These are phyloP conservation scores for Beauveria australis DNA, from an alignment of 2,329 filamentous ascomycete species.

Conservation along the genomic window DNA sequence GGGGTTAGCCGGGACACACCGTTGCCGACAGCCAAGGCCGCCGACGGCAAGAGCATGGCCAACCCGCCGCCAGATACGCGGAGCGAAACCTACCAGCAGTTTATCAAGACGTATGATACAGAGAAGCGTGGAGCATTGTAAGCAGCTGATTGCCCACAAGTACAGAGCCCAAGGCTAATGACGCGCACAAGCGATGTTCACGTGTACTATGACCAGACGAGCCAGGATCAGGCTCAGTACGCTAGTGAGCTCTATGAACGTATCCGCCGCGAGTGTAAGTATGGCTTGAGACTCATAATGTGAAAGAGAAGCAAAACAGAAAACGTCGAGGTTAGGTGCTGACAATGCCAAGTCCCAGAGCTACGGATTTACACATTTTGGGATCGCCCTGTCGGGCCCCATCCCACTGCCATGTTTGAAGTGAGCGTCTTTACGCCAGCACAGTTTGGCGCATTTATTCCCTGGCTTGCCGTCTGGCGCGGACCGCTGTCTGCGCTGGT, in stretches of 20 bases:
- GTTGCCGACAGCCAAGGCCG: constrained; percentile 48
- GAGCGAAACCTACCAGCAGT: constrained; percentile 63
- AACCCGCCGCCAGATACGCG: constrained; percentile 54
- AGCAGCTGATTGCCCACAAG: constrained; percentile 19
- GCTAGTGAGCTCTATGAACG: constrained; percentile 68
- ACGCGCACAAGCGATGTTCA: constrained; percentile 58
- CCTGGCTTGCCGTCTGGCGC: constrained; percentile 76
- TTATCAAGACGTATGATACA: constrained; percentile 60
- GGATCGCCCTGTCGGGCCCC: constrained; percentile 71
- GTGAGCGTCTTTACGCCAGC: constrained; percentile 79
- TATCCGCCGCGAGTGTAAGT: constrained; percentile 69
- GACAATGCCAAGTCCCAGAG: constrained; percentile 58
- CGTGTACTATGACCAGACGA: constrained; percentile 69
- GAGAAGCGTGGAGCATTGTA: constrained; percentile 63
- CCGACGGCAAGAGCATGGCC: constrained; percentile 69
- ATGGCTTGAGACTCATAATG: no score
- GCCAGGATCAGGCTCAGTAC: constrained; percentile 54
- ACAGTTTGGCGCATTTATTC: constrained; percentile 82
- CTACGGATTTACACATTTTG: constrained; percentile 72
- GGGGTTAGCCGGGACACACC: constrained; percentile 51
- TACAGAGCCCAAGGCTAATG: background rate
- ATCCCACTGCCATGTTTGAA: constrained; percentile 84
- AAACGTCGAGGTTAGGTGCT: background rate
- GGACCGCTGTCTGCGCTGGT: constrained; percentile 72
- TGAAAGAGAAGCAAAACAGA: background rate